phyloP scores from a whole-genome alignment of 768 basidiomycete species.

The Suillus subaureus region DNA sequence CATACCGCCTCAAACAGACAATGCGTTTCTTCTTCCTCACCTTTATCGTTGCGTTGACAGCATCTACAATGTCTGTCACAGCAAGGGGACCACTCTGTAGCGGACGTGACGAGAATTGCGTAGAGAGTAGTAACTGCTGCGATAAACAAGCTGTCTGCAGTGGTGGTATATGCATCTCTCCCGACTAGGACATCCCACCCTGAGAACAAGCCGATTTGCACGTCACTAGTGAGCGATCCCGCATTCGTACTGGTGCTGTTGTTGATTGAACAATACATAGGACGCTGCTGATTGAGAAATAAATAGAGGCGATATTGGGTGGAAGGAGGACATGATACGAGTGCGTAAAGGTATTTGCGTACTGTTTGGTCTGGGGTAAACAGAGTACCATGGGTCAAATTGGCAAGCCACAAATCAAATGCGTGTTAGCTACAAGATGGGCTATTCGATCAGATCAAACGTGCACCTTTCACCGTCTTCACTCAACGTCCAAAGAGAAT shows the following conservation, averaged over 20 bases:
- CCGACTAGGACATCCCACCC: background rate
- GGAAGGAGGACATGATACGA: background rate
- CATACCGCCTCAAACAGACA: background rate
- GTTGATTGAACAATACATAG: too few species aligned
- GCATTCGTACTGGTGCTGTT: too few species aligned
- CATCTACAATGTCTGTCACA: background rate
- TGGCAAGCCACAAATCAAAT: too few species aligned
- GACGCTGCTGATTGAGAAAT: too few species aligned
- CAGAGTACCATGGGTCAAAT: too few species aligned
- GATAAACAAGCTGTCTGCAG: too few species aligned
- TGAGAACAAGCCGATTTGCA: background rate
- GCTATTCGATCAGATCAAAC: too few species aligned
- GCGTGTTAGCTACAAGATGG: too few species aligned
- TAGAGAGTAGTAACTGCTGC: background rate
- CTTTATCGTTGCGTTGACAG: background rate
- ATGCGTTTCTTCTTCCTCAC: background rate
- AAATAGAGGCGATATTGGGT: too few species aligned
- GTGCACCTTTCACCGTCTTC: background rate
- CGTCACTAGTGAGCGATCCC: too few species aligned
- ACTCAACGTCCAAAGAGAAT: background rate
- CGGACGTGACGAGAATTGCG: background rate
- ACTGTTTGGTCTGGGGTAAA: background rate
- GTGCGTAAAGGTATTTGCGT: too few species aligned
- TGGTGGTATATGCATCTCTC: too few species aligned
- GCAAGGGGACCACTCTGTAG: background rate